These are phyloP conservation scores for Pestalotiopsis sp. DNA, from an alignment of 2,329 filamentous ascomycete genomes.

Conservation along the genomic window DNA sequence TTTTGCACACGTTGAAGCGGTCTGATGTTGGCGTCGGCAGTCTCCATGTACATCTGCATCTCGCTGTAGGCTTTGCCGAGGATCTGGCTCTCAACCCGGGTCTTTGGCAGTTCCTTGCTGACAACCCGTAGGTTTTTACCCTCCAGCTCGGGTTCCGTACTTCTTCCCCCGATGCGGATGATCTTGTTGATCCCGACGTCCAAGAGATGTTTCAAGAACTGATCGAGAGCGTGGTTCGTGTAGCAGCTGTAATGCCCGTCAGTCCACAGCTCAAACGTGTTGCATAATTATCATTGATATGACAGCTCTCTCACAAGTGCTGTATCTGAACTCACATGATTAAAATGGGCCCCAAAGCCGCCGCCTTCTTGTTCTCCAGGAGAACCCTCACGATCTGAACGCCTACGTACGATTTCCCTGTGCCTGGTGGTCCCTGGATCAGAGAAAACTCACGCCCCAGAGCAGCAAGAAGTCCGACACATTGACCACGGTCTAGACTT, in stretches of 20 bases:
- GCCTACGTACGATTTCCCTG: constrained; percentile 67
- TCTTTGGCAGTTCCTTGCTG: constrained; percentile 31
- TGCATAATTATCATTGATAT: not conserved
- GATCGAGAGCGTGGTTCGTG: constrained; percentile 53
- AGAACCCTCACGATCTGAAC: constrained; percentile 60
- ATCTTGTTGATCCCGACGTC: constrained; percentile 50
- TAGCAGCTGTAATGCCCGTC: constrained; percentile 46
- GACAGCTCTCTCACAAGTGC: constrained; percentile 25
- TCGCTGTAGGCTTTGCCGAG: no score
- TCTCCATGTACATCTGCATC: no score
- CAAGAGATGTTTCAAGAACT: constrained; percentile 62
- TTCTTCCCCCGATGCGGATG: constrained; percentile 63
- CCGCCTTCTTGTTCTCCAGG: constrained; percentile 41
- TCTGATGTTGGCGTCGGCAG: no score
- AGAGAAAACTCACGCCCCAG: constrained; percentile 57
- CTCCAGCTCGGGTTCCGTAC: constrained; percentile 55
- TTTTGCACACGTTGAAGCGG: no score
- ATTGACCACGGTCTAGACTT: constrained; percentile 55
- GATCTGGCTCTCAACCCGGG: constrained; percentile 38
- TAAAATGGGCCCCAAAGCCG: constrained; percentile 47
- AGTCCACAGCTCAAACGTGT: no score
- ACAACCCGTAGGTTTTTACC: constrained; percentile 51
- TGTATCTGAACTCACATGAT: no score
- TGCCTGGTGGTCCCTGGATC: constrained; percentile 73
- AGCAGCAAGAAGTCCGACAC: constrained; percentile 53